phyloP scores from a whole-genome alignment of 805 yeast genomes.

The Ogataea philodendri region DNA sequence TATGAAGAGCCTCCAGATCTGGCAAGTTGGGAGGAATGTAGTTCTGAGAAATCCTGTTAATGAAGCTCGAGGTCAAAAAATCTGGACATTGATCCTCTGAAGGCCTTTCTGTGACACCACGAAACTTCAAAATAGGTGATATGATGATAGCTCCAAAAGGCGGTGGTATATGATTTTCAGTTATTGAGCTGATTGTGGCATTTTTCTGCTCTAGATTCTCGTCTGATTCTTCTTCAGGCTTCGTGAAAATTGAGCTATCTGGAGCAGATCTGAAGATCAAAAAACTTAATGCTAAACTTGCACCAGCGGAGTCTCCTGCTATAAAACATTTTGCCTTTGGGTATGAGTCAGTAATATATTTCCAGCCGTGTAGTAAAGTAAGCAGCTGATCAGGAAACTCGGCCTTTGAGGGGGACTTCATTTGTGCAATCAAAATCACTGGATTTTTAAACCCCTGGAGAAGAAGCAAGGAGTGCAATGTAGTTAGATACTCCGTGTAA shows the following conservation, averaged over 20 bases:
- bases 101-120: slow-evolving; percentile 13
- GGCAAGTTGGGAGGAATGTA: slow-evolving; percentile 17
- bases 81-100: slow-evolving; percentile 18
- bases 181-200: background rate
- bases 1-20: slow-evolving; percentile 27
- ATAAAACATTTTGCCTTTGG: slow-evolving; percentile 34
- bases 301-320: slow-evolving; percentile 51
- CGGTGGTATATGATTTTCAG: slow-evolving; percentile 1
- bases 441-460: slow-evolving; percentile 52
- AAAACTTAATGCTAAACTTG: slow-evolving; percentile 39
- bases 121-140: slow-evolving; percentile 29
- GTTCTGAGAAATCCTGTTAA: slow-evolving; percentile 16
- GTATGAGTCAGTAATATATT: slow-evolving; percentile 22
- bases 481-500: slow-evolving; percentile 44
- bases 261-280: slow-evolving; percentile 40
- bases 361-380: slow-evolving; percentile 34
- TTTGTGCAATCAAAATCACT: slow-evolving; percentile 39
- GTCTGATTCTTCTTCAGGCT: slow-evolving; percentile 5
- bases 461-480: slow-evolving; percentile 40
- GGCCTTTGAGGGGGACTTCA: slow-evolving; percentile 17
- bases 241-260: slow-evolving; percentile 14
- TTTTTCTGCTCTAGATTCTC: slow-evolving; percentile 30
- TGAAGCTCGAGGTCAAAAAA: slow-evolving; percentile 19
- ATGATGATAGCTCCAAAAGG: slow-evolving; percentile 30
- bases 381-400: slow-evolving; percentile 31